phyloP scores from a whole-genome alignment of 306 rosid genomes.

The Neltuma alba region DNA sequence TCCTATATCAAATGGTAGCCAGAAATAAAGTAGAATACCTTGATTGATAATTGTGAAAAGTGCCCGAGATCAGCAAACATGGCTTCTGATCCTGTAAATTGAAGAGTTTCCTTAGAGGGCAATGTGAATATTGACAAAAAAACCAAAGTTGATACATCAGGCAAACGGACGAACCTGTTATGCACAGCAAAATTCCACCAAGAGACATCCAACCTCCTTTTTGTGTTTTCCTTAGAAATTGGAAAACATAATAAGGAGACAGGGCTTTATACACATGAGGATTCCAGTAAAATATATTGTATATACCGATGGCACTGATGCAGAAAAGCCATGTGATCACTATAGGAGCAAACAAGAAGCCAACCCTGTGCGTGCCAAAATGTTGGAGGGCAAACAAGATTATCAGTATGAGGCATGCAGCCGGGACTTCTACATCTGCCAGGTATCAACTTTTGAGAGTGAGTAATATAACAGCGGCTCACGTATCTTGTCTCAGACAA shows the following conservation, averaged over 20 bases:
- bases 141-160: conserved; percentile 17
- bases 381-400: conserved; percentile 77
- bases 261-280: conserved; percentile 65
- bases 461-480: background rate
- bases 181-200: conserved; percentile 82
- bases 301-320: conserved; percentile 76
- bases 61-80: conserved; percentile 96
- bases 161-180: conserved; percentile 55
- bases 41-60: conserved; percentile 75
- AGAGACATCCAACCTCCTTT: conserved; percentile 83
- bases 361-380: conserved; percentile 81
- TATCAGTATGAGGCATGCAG: conserved; percentile 61
- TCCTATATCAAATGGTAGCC: background rate
- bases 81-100: conserved; percentile 75
- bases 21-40: conserved; percentile 48
- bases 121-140: background rate
- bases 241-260: conserved; percentile 68
- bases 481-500: background rate
- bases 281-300: conserved; percentile 69
- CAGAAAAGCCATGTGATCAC: conserved; percentile 77
- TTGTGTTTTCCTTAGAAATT: conserved; percentile 70
- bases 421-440: conserved; percentile 76
- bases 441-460: conserved; percentile 24
- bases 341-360: conserved; percentile 79
- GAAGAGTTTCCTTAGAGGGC: conserved; percentile 21